A percentile compares a stretch with the other conserved stretches of the same genome.
Evolutionary conservation across 805 yeast species (phyloP).

Genomic region (Vanderwaltozyma yarrowii): DNA sequence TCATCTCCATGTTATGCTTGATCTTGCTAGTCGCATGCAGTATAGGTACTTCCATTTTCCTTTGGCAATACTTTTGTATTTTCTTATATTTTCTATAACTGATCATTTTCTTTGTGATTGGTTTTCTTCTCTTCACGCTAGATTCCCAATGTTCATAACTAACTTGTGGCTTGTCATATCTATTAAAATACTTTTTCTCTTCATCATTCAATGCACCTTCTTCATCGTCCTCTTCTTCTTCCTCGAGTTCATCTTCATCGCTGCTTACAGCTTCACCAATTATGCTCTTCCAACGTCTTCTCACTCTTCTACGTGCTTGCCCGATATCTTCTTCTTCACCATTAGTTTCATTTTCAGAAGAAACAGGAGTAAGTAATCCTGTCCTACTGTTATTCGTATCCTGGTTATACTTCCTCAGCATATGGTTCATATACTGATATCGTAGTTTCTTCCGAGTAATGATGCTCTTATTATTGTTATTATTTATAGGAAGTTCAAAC

Average conservation of each 20-base stretch:
- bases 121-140: slow-evolving; percentile 8
- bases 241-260: slow-evolving; percentile 9
- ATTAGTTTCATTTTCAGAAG: slow-evolving; percentile 15
- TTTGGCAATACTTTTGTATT: slow-evolving; percentile 10
- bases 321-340: slow-evolving; percentile 7
- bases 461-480: slow-evolving; percentile 6
- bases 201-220: slow-evolving; percentile 7
- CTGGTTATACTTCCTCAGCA: slow-evolving; percentile 7
- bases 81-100: slow-evolving; percentile 13
- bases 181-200: slow-evolving; percentile 18
- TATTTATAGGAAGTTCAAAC: slow-evolving; percentile 16
- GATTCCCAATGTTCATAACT: slow-evolving; percentile 24
- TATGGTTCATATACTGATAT: slow-evolving; percentile 17
- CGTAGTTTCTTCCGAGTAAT: slow-evolving; percentile 13
- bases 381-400: slow-evolving; percentile 1
- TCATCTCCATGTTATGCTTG: slow-evolving; percentile 8
- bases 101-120: slow-evolving; percentile 13
- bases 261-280: slow-evolving; percentile 13
- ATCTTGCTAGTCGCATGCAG: slow-evolving; percentile 9
- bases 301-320: slow-evolving; percentile 8
- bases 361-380: slow-evolving; percentile 18
- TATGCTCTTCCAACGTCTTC: slow-evolving; percentile 14
- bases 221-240: slow-evolving; percentile 5
- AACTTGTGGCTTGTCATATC: slow-evolving; percentile 24
- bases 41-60: slow-evolving; percentile 9